Conservation (phyloP, 345 rosid species). For the Hirschfeldia incana region DNA sequence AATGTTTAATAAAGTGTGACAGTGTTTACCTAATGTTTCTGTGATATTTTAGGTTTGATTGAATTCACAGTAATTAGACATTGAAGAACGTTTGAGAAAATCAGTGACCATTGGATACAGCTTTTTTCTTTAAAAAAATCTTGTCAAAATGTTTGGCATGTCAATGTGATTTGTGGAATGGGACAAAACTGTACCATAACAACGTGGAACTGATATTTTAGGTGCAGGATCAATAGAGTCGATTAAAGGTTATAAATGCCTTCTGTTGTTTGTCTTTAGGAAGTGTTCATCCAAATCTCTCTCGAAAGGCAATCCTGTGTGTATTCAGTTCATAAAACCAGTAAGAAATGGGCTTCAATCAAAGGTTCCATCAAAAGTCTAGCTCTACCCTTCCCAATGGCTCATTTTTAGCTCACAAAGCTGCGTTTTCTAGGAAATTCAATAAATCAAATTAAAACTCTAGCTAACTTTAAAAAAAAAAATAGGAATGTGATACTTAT, state of each 20-base stretch:
- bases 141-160: slow-evolving; percentile 5
- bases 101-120: slow-evolving; percentile 13
- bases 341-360: slow-evolving; percentile 7
- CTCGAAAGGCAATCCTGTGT: background rate
- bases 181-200: slow-evolving; percentile 18
- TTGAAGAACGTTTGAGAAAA: slow-evolving; percentile 1
- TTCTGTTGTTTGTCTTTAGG: slow-evolving; percentile 19
- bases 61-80: slow-evolving; percentile 17
- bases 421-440: background rate
- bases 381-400: background rate
- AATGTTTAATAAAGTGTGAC: slow-evolving; percentile 15
- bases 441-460: background rate
- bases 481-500: background rate
- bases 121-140: background rate
- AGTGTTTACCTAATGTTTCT: slow-evolving; percentile 5
- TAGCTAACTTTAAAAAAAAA: background rate
- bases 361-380: slow-evolving; percentile 2
- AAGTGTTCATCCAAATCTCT: background rate
- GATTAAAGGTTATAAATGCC: slow-evolving; percentile 27
- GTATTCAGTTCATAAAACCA: background rate
- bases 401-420: slow-evolving; percentile 1
- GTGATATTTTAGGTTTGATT: background rate
- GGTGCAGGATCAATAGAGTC: slow-evolving; percentile 26
- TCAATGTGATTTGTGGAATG: slow-evolving; percentile 5
- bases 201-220: slow-evolving; percentile 27